A percentile compares a stretch with the other conserved stretches of the same genome.
These are phyloP conservation scores for Aphanomyces cochlioides DNA, from an alignment of 352 stramenopile species.

Conservation along the genomic window DNA sequence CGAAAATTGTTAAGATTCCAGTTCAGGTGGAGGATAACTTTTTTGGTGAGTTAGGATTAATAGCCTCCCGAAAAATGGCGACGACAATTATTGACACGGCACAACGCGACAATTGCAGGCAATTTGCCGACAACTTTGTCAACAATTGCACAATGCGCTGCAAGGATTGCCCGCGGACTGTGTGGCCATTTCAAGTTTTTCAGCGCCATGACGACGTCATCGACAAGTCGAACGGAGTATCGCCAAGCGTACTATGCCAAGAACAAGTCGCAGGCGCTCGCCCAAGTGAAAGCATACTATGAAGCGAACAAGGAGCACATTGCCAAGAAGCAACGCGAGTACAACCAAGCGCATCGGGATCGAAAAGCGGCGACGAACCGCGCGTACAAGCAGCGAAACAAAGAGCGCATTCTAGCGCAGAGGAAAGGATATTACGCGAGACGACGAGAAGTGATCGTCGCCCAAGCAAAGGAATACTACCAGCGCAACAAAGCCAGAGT, in stretches of 20 bases:
- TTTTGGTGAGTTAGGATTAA: too few relatives aligned
- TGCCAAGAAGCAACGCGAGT: conserved; percentile 12
- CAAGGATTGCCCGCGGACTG: too few relatives aligned
- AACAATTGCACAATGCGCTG: too few relatives aligned
- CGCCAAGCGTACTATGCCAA: conserved; percentile 24
- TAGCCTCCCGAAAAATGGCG: too few relatives aligned
- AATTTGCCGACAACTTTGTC: too few relatives aligned
- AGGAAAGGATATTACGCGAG: conserved; percentile 19
- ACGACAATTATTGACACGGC: too few relatives aligned
- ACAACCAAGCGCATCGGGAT: conserved; percentile 19
- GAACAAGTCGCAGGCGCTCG: conserved; percentile 12
- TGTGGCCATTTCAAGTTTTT: too few relatives aligned
- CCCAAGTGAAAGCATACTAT: conserved; percentile 23
- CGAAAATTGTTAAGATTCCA: too few relatives aligned
- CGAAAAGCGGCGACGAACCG: conserved; percentile 18
- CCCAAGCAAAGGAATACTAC: conserved; percentile 16
- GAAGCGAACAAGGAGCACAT: conserved; percentile 13
- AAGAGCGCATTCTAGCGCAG: conserved; percentile 24
- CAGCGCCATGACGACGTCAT: too few relatives aligned
- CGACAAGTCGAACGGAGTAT: not conserved
- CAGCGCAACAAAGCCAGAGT: conserved; percentile 25
- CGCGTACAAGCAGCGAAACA: conserved; percentile 22
- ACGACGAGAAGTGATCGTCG: conserved; percentile 17
- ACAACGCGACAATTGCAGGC: too few relatives aligned
- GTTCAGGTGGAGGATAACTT: too few relatives aligned